Percentiles rank a stretch among this genome's conserved stretches.
phyloP scores from a whole-genome alignment of 345 rosid genomes.

The Durio zibethinus region DNA sequence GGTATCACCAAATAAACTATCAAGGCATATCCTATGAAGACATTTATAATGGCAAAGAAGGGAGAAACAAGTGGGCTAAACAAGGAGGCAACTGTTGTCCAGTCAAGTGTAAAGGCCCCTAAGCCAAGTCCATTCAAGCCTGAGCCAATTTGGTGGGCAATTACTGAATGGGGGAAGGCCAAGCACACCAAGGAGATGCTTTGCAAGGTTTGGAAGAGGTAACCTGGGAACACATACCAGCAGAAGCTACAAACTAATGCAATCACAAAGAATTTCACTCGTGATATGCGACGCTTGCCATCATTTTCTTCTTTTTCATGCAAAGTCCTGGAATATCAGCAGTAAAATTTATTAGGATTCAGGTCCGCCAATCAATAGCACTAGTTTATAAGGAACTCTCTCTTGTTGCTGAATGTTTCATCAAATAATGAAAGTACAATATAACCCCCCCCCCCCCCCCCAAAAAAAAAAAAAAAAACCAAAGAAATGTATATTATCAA shows the following conservation, averaged over 20 bases:
- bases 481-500: too few species aligned
- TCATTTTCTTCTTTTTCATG: slow-evolving; percentile 34
- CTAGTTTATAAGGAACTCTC: neutral
- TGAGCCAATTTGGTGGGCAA: slow-evolving; percentile 46
- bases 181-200: slow-evolving; percentile 44
- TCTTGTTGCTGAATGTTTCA: neutral
- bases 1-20: slow-evolving; percentile 35
- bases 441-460: too few species aligned
- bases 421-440: too few species aligned
- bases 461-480: too few species aligned
- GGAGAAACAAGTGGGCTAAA: slow-evolving; percentile 42
- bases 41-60: slow-evolving; percentile 43
- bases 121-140: slow-evolving; percentile 39
- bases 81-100: slow-evolving; percentile 40
- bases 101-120: slow-evolving; percentile 39
- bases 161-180: slow-evolving; percentile 37
- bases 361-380: neutral
- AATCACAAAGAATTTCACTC: slow-evolving; percentile 40
- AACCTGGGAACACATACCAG: slow-evolving; percentile 38
- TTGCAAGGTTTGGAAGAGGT: slow-evolving; percentile 34
- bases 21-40: slow-evolving; percentile 32
- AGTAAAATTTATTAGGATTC: neutral
- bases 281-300: slow-evolving; percentile 21
- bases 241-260: slow-evolving; percentile 39
- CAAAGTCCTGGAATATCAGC: slow-evolving; percentile 27